These are phyloP conservation scores for Botryosphaeria dothidea DNA, from an alignment of 2,329 filamentous ascomycete genomes.

Conservation along the genomic window DNA sequence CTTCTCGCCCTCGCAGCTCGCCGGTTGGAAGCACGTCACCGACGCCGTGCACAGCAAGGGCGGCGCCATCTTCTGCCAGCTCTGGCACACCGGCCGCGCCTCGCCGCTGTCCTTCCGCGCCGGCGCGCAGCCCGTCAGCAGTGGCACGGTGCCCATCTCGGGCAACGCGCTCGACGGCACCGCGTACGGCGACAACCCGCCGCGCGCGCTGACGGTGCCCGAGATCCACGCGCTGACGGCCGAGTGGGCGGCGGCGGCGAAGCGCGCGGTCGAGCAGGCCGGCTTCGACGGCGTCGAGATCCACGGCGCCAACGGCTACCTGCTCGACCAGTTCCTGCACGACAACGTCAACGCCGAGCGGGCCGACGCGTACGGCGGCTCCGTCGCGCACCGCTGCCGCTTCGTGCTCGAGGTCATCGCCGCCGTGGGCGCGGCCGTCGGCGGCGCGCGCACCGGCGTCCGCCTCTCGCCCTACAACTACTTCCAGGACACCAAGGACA, in stretches of 20 bases:
- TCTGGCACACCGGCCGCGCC: constrained; percentile 27
- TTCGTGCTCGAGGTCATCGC: constrained; percentile 35
- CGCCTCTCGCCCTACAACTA: constrained; percentile 35
- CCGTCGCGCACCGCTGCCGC: constrained; percentile 31
- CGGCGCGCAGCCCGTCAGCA: constrained; percentile 29
- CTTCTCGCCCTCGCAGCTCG: constrained; percentile 32
- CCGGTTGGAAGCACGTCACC: constrained; percentile 35
- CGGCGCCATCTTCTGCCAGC: constrained; percentile 34
- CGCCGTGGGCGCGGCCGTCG: constrained; percentile 28
- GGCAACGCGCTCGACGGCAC: constrained; percentile 42
- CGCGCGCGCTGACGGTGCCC: constrained; percentile 36
- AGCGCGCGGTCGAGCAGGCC: constrained; percentile 35
- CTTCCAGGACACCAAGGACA: constrained; percentile 44
- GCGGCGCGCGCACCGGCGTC: constrained; percentile 25
- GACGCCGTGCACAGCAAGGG: constrained; percentile 36
- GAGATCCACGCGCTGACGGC: constrained; percentile 42
- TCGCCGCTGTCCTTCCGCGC: constrained; percentile 42
- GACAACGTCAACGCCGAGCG: constrained; percentile 38
- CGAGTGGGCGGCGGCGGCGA: constrained; percentile 42
- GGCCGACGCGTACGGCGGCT: constrained; percentile 35
- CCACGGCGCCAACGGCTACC: constrained; percentile 55
- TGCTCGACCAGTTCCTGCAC: constrained; percentile 67
- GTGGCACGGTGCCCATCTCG: constrained; percentile 37
- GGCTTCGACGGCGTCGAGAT: constrained; percentile 45
- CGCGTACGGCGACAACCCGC: constrained; percentile 32